phyloP scores from a whole-genome alignment of 805 yeast species.

The Zygoascus ofunaensis region DNA sequence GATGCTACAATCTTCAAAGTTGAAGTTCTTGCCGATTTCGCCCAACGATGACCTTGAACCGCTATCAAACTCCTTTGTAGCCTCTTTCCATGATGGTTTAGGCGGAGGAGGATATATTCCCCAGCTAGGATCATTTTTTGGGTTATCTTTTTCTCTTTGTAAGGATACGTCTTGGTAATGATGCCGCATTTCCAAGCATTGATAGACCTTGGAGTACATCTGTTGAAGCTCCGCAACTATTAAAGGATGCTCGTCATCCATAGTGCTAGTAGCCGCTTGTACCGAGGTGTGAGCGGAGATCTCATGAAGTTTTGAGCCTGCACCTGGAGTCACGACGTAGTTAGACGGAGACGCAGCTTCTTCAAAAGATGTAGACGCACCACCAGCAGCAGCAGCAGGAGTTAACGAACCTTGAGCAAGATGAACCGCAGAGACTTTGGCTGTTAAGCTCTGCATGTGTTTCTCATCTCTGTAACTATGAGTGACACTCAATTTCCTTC shows the following conservation, averaged over 20 bases:
- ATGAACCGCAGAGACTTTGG: constrained; percentile 45
- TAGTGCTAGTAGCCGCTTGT: constrained; percentile 22
- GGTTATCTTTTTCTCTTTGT: constrained; percentile 72
- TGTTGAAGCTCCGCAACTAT: constrained; percentile 27
- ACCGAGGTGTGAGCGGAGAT: constrained; percentile 13
- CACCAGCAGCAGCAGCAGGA: constrained; percentile 5
- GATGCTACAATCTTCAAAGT: constrained; percentile 45
- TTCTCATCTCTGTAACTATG: constrained; percentile 58
- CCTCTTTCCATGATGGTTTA: constrained; percentile 70
- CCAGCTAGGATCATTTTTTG: constrained; percentile 73
- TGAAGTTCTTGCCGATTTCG: constrained; percentile 44
- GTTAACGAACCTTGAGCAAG: constrained; percentile 6
- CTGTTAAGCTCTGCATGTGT: constrained; percentile 55
- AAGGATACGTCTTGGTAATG: constrained; percentile 63
- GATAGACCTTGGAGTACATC: constrained; percentile 31
- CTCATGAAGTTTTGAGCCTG: background rate
- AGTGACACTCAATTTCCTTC: constrained; percentile 9
- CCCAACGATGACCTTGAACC: constrained; percentile 19
- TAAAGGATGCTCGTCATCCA: constrained; percentile 24
- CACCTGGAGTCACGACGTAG: constrained; percentile 4
- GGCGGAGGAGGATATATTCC: constrained; percentile 88
- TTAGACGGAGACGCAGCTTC: constrained; percentile 6
- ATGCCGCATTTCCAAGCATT: constrained; percentile 63
- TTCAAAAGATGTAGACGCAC: constrained; percentile 3
- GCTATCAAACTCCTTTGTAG: constrained; percentile 42